A percentile compares a stretch with the other conserved stretches of the same genome.
Conservation (phyloP, 345 rosid species). For the Cardiospermum halicacabum region DNA sequence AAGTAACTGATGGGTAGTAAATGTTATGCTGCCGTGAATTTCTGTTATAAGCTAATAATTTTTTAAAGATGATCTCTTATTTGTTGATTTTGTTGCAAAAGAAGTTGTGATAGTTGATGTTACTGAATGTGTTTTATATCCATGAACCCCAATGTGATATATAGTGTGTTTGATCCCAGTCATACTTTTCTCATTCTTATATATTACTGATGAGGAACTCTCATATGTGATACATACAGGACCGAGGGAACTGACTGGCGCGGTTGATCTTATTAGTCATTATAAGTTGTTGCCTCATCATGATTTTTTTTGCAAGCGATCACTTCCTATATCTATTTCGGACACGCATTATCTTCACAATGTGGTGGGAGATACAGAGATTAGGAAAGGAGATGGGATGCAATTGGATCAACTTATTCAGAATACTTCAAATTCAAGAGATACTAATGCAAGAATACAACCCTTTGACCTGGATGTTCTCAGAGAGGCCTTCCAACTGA, state of each 20-base stretch:
- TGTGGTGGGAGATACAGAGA: constrained; percentile 78
- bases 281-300: constrained; percentile 66
- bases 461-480: constrained; percentile 76
- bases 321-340: constrained; percentile 71
- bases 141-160: neutral
- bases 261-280: constrained; percentile 77
- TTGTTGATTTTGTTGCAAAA: neutral
- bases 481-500: constrained; percentile 67
- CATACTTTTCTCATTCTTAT: neutral
- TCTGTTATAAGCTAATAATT: neutral
- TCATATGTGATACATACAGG: constrained; percentile 36
- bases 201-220: constrained; percentile 6
- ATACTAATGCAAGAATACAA: constrained; percentile 40
- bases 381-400: constrained; percentile 92
- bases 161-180: neutral
- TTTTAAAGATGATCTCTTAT: neutral
- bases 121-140: neutral
- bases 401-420: constrained; percentile 74
- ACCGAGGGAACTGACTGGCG: constrained; percentile 73
- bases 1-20: neutral
- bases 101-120: neutral
- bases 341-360: constrained; percentile 74
- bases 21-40: neutral
- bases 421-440: constrained; percentile 38
- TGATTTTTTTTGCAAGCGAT: constrained; percentile 80